phyloP scores from a whole-genome alignment of 495 filamentous ascomycete species.

The Coniosporium apollinis region DNA sequence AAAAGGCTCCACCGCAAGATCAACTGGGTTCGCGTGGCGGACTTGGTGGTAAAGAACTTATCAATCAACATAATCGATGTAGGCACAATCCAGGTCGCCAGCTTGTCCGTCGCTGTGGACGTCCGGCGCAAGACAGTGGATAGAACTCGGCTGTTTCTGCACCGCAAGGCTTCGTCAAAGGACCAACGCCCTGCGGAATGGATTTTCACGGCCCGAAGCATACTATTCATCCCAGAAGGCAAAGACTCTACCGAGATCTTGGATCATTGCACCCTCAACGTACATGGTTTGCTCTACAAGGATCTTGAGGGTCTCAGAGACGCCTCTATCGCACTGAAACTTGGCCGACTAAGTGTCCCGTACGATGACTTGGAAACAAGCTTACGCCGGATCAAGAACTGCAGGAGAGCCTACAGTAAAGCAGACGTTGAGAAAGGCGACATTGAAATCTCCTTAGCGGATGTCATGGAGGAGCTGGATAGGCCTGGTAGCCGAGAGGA shows the following conservation, averaged over 20 bases:
- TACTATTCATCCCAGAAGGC: slow-evolving; percentile 75
- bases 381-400: no score
- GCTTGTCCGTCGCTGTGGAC: slow-evolving; percentile 72
- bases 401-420: slow-evolving; percentile 25
- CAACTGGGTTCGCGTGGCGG: slow-evolving; percentile 76
- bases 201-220: slow-evolving; percentile 70
- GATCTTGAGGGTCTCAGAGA: slow-evolving; percentile 76
- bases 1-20: slow-evolving; percentile 76
- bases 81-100: slow-evolving; percentile 70
- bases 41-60: slow-evolving; percentile 72
- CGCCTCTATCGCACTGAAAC: slow-evolving; percentile 74
- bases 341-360: slow-evolving; percentile 77
- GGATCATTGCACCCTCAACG: slow-evolving; percentile 72
- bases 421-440: slow-evolving; percentile 7
- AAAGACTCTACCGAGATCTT: slow-evolving; percentile 74
- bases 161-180: slow-evolving; percentile 49
- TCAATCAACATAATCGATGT: slow-evolving; percentile 58
- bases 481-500: slow-evolving; percentile 56
- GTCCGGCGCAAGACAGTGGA: slow-evolving; percentile 84
- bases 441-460: slow-evolving; percentile 47
- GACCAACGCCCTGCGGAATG: slow-evolving; percentile 81
- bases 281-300: slow-evolving; percentile 85
- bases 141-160: slow-evolving; percentile 75
- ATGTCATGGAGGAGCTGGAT: slow-evolving; percentile 65
- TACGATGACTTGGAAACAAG: no score